Conservation (phyloP, 2,329 filamentous ascomycete species). For the Scleromitrula shiraiana region DNA sequence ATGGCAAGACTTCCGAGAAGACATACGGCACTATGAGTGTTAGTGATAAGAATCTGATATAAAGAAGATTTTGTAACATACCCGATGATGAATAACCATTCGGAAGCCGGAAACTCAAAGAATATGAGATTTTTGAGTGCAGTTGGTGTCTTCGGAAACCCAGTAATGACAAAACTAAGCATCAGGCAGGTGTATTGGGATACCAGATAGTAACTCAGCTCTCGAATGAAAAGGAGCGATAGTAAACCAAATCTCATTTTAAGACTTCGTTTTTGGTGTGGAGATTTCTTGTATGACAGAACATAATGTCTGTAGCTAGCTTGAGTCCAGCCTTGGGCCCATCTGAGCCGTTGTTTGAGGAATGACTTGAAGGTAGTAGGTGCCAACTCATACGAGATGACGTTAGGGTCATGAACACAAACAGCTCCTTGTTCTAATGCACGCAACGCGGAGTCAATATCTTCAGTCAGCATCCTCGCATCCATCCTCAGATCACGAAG, state of each 20-base stretch:
- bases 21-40: slow-evolving; percentile 32
- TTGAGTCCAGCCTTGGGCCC: slow-evolving; percentile 43
- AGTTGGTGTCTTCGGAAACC: slow-evolving; percentile 33
- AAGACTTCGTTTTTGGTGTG: slow-evolving; percentile 29
- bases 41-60: no score
- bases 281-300: slow-evolving; percentile 35
- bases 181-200: slow-evolving; percentile 41
- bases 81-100: slow-evolving; percentile 40
- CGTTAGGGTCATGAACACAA: slow-evolving; percentile 41
- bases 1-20: slow-evolving; percentile 39
- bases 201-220: slow-evolving; percentile 40
- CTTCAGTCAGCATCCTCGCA: slow-evolving; percentile 41
- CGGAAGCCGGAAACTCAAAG: slow-evolving; percentile 40
- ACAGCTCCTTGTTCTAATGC: slow-evolving; percentile 32
- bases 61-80: slow-evolving; percentile 25
- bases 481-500: slow-evolving; percentile 41
- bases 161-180: slow-evolving; percentile 36
- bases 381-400: slow-evolving; percentile 40
- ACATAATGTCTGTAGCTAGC: slow-evolving; percentile 37
- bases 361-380: slow-evolving; percentile 37
- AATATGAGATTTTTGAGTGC: slow-evolving; percentile 36
- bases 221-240: slow-evolving; percentile 38
- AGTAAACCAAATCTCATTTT: slow-evolving; percentile 37
- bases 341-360: slow-evolving; percentile 43
- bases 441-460: slow-evolving; percentile 41